Base-by-base conservation (phyloP, 495 filamentous ascomycete species). In the Gamarada debralockiae region DNA sequence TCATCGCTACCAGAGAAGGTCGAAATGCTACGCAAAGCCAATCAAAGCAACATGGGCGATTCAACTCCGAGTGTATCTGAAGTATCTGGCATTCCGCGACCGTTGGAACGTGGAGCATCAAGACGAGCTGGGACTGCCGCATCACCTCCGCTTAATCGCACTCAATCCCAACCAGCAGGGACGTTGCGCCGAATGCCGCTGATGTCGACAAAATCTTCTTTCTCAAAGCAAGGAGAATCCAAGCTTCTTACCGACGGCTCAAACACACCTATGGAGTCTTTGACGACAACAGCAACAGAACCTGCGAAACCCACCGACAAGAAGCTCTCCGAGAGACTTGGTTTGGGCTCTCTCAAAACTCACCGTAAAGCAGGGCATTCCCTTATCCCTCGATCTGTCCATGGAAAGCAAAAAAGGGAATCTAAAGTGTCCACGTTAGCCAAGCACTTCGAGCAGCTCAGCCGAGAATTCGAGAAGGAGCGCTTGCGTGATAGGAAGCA, bases 381-480 rank as follows among this genome's bases (percentile, higher is more conserved):
- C 5, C 75, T 90, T 25, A 97, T 99, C 52, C 95, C 95, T 22
- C 83, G 93, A 17, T 96, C 92, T 40, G 81, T 95, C 29, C 80
- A 79, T 8, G 27, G 27, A 4, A 78, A 73, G 14, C 79, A 75
- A 55, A 79, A 72, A 39, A 85, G 78, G 38, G 82, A 86, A 45
- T 77, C 84, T 1, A 87, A 86, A 45, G 95, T 99, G 1, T 91
- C 89, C 4, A 89, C 80, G 4, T 77, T 97, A 25, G 90, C 95
- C 13, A 90, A 89, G 61, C 95, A 97, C 66, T 97, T 97, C 61
- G 95, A 99, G 65, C 91, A 97, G 63, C 69, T 99, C 29, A 95
- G 90, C 52, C 86, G 92, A 5, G 95, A 99, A 59, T 97, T 98
- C 58, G 92, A 99, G 62, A 95, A 91, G 63, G 92, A 97, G 71